Evolutionary conservation across 2,329 filamentous ascomycete species (phyloP).

Genomic region (Calonectria multiphialidica): DNA sequence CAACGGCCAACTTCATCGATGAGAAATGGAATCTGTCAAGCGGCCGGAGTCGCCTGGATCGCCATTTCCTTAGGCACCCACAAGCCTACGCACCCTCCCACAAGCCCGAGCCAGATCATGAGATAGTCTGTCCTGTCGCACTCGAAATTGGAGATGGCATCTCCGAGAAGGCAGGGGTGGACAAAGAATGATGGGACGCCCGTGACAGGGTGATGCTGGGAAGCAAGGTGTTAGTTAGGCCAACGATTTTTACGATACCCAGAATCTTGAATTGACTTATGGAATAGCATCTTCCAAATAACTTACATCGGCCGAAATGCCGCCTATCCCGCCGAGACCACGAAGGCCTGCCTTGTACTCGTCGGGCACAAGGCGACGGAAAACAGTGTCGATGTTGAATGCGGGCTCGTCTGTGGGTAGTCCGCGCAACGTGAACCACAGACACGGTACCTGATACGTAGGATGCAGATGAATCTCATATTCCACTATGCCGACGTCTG

Average conservation of each 20-base stretch:
- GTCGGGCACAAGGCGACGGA: slow-evolving; percentile 76
- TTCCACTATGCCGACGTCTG: slow-evolving; percentile 63
- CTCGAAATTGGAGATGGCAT: slow-evolving; percentile 78
- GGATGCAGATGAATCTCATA: slow-evolving; percentile 83
- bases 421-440: slow-evolving; percentile 79
- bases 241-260: slow-evolving; percentile 47
- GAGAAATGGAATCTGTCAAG: slow-evolving; percentile 26
- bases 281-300: slow-evolving; percentile 41
- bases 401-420: slow-evolving; percentile 67
- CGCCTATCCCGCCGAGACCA: slow-evolving; percentile 73
- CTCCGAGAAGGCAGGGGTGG: slow-evolving; percentile 90
- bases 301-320: slow-evolving; percentile 83
- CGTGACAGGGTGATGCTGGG: slow-evolving; percentile 85
- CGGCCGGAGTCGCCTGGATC: slow-evolving; percentile 38
- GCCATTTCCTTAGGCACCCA: slow-evolving; percentile 80
- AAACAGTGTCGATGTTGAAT: slow-evolving; percentile 76
- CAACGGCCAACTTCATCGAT: slow-evolving; percentile 34
- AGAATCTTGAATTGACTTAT: slow-evolving; percentile 46
- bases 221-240: slow-evolving; percentile 54
- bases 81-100: slow-evolving; percentile 84
- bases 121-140: slow-evolving; percentile 79
- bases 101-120: slow-evolving; percentile 88
- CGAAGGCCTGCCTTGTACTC: slow-evolving; percentile 73
- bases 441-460: slow-evolving; percentile 79
- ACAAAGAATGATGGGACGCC: slow-evolving; percentile 87